Base-by-base conservation (phyloP, 2,329 filamentous ascomycete genomes). In the Cladosporium colombiae region DNA sequence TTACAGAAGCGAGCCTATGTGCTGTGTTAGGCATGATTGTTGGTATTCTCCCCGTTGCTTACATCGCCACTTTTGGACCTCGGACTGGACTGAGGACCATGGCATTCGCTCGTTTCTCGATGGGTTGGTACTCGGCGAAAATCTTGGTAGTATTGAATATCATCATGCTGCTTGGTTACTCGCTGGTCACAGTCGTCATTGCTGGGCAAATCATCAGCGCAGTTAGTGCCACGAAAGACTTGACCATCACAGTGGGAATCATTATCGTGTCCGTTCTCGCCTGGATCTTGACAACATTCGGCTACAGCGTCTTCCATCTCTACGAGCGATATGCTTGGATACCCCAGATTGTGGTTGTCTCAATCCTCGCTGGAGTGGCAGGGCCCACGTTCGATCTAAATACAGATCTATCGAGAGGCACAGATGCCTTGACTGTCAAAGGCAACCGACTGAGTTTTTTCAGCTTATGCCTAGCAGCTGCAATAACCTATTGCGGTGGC, bases 241-340 rank as follows among this genome's bases (percentile, higher is more conserved):
- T 90, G 76, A 86, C 85, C 1, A 83, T 90, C 25, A 83, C 85
- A 37, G 88, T 90, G 1, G 88, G 89, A 70, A 90, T 91, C 68
- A 81, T 91, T 46, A 84, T 90, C 55, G 84, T 87, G 16, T 85
- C 86, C 1, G 70, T 89, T 29, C 84, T 90, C 37, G 85, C 84
- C 35, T 89, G 86, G 85, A 78, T 81, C 1, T 82, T 91, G 50
- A 88, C 87, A 0, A 88, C 86, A 0, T 90, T 91, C 73, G 89
- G 89, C 0, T 90, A 91, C 73, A 83, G 82, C 64, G 78, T 87
- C 53, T 90, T 91, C 74, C 88, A 91, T 72, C 81, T 84, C 62
- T 91, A 90, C 74, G 88, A 91, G 77, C 83, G 88, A 74, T 89
- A 85, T 72, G 86, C 87, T 1, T 90, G 88, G 82, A 77, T 90